Evolutionary conservation across 345 rosid species (phyloP).

Genomic region (Raphanus sativus): DNA sequence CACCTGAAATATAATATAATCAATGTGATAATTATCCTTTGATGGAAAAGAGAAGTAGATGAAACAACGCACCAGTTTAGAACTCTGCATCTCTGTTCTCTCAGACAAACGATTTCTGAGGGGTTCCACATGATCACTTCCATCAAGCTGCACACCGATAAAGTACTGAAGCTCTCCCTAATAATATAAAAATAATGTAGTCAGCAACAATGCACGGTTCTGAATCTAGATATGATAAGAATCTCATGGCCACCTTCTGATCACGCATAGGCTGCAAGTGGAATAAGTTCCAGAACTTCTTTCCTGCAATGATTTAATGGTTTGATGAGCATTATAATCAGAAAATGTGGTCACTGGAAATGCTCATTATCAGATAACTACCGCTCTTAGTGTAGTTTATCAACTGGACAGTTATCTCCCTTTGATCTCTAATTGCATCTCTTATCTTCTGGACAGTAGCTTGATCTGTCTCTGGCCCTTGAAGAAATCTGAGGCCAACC

Average conservation of each 20-base stretch:
- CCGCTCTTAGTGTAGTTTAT: slow-evolving; percentile 96
- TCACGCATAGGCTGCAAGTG: slow-evolving; percentile 99
- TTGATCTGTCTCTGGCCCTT: slow-evolving; percentile 97
- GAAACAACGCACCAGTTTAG: slow-evolving; percentile 62
- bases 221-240: slow-evolving; percentile 10
- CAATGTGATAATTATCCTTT: slow-evolving; percentile 1
- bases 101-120: slow-evolving; percentile 79
- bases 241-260: slow-evolving; percentile 57
- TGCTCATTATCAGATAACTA: slow-evolving; percentile 32
- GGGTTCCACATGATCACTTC: slow-evolving; percentile 94
- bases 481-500: slow-evolving; percentile 75
- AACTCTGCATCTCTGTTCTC: slow-evolving; percentile 61
- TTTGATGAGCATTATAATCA: background rate
- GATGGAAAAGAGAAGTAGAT: background rate
- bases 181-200: background rate
- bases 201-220: slow-evolving; percentile 18
- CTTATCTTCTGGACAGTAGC: slow-evolving; percentile 74
- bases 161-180: slow-evolving; percentile 99
- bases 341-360: background rate
- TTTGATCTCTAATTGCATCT: slow-evolving; percentile 86
- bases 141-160: slow-evolving; percentile 98
- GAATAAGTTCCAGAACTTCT: slow-evolving; percentile 97
- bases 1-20: slow-evolving; percentile 51
- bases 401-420: slow-evolving; percentile 91
- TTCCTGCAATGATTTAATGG: slow-evolving; percentile 58